Evolutionary conservation across 148 eudicot species (phyloP).

Genomic region (Talinum fruticosum): DNA sequence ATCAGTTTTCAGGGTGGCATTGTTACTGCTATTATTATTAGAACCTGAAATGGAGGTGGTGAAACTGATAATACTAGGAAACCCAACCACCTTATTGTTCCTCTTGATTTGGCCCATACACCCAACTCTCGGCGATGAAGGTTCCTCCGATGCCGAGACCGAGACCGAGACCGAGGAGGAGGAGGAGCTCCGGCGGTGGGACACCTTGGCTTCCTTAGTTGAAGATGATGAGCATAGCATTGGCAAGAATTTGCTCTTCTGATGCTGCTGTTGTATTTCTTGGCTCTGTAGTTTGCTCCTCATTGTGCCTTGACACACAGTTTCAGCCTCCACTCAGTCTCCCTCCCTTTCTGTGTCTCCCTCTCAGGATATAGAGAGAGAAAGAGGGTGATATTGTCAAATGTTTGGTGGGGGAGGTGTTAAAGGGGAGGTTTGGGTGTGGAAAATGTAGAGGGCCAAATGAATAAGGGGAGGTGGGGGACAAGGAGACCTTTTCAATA

Average conservation of each 20-base stretch:
- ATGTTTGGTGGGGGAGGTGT: conserved; percentile 11
- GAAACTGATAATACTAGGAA: conserved; percentile 24
- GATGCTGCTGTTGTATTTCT: conserved; percentile 19
- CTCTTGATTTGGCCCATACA: conserved; percentile 69
- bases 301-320: conserved; percentile 6
- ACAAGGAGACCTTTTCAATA: conserved; percentile 20
- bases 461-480: neutral
- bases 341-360: too few relatives aligned
- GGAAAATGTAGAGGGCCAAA: conserved; percentile 10
- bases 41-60: conserved; percentile 8
- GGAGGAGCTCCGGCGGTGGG: conserved; percentile 22
- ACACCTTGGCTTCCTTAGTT: conserved; percentile 39
- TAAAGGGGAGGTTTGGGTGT: neutral
- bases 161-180: conserved; percentile 21
- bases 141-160: conserved; percentile 25
- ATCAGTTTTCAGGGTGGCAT: conserved; percentile 5
- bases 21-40: neutral
- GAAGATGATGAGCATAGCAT: conserved; percentile 54
- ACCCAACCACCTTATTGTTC: conserved; percentile 47
- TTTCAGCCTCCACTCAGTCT: too few relatives aligned
- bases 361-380: neutral
- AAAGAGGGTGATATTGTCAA: conserved; percentile 15
- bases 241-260: conserved; percentile 48
- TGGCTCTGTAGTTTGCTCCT: conserved; percentile 11
- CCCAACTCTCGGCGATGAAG: conserved; percentile 64